phyloP scores from a whole-genome alignment of 164 flowering plant genomes.

The Chloranthus sessilifolius region DNA sequence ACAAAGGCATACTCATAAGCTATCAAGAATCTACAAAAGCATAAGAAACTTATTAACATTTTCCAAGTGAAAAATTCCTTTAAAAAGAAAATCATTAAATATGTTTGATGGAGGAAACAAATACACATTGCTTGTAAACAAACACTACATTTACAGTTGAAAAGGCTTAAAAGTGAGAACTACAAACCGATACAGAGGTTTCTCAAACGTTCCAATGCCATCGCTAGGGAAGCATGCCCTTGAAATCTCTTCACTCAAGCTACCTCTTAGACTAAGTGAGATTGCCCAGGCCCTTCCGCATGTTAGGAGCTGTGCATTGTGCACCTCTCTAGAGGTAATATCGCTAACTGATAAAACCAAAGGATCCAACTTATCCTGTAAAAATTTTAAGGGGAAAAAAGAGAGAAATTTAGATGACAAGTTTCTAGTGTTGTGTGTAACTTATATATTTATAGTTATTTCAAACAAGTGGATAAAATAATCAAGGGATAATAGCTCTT shows the following conservation, averaged over 20 bases:
- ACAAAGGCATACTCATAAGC: too few species aligned
- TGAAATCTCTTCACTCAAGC: constrained; percentile 49
- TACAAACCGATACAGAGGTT: constrained; percentile 74
- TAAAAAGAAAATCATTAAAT: too few species aligned
- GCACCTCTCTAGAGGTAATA: constrained; percentile 18
- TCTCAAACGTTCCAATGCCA: constrained; percentile 29
- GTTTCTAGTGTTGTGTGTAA: too few species aligned
- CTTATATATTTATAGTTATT: too few species aligned
- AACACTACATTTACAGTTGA: background rate
- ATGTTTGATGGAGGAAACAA: too few species aligned
- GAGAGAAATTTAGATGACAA: too few species aligned
- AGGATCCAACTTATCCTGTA: constrained; percentile 44
- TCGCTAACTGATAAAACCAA: constrained; percentile 29
- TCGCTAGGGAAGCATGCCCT: constrained; percentile 34
- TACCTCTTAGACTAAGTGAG: constrained; percentile 50
- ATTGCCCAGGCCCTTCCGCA: constrained; percentile 85
- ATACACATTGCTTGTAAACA: background rate
- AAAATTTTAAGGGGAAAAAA: constrained; percentile 3
- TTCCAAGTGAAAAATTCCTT: too few species aligned
- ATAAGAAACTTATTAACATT: too few species aligned
- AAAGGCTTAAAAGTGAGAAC: constrained; percentile 1
- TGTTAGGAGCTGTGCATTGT: constrained; percentile 39
- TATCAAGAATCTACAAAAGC: too few species aligned
- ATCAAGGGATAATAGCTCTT: too few species aligned
- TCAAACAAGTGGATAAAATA: too few species aligned